These are phyloP conservation scores for Tylopilus vinaceipallidus DNA, from an alignment of 768 basidiomycete species.

Conservation along the genomic window DNA sequence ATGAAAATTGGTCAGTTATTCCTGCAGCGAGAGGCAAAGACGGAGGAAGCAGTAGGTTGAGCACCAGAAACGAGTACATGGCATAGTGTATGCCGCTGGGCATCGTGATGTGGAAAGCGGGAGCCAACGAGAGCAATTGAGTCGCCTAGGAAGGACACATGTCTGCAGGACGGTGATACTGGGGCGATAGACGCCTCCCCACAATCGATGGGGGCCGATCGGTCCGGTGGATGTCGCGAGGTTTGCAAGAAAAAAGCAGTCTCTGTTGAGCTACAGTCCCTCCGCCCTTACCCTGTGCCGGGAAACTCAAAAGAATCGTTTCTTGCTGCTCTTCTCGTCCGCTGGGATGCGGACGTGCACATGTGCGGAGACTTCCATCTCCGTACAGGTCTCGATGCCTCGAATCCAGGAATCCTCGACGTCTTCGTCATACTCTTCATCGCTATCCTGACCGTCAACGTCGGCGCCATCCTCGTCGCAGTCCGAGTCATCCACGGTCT, in stretches of 20 bases:
- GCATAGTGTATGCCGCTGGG: not conserved
- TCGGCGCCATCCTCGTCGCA: constrained; percentile 40
- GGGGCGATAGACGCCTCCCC: not conserved
- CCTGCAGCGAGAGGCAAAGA: not conserved
- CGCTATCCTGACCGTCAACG: constrained; percentile 12
- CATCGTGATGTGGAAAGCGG: not conserved
- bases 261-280: not conserved
- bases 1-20: not conserved
- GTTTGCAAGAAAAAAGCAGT: constrained; percentile 2
- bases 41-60: not conserved
- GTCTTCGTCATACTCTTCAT: constrained; percentile 57
- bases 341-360: constrained; percentile 69
- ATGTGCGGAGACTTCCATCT: constrained; percentile 49
- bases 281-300: not conserved
- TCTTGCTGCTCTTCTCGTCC: constrained; percentile 73
- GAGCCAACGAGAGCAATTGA: not conserved
- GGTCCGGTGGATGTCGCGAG: constrained; percentile 15
- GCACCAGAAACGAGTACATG: not conserved
- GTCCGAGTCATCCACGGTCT: constrained; percentile 33
- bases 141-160: not conserved
- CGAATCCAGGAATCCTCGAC: constrained; percentile 89
- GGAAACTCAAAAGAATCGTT: constrained; percentile 61
- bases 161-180: not conserved
- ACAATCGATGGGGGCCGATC: constrained; percentile 6
- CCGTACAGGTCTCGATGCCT: constrained; percentile 66